Base-by-base conservation (phyloP, 441 rosid genomes). In the Dalechampia spathulata region DNA sequence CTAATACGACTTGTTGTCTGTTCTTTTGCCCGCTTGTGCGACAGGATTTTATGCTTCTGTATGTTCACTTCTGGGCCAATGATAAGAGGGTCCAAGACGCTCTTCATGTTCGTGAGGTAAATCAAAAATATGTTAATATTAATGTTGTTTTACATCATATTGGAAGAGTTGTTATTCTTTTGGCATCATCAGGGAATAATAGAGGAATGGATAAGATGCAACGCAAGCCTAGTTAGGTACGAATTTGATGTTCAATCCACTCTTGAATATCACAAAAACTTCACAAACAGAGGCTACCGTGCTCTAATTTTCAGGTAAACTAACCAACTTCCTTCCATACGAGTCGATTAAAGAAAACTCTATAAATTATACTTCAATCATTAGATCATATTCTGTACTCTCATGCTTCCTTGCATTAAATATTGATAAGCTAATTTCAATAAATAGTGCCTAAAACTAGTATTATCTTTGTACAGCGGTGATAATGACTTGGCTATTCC, bases 401-500 rank as follows among this genome's bases (percentile, higher is more conserved):
- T n/a, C n/a, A n/a, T n/a, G n/a, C n/a, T n/a, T n/a, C n/a, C n/a
- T n/a, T n/a, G n/a, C n/a, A n/a, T n/a, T n/a, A n/a, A n/a, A n/a
- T n/a, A n/a, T n/a, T n/a, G n/a, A n/a, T n/a, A n/a, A n/a, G n/a
- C n/a, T n/a, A n/a, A n/a, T 30, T 30, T 30, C 8, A 3, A 3
- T 30, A 8, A 30, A 30, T 30, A 30, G 8, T 30, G 34, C 34
- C 14, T 52, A 10, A 14, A 52, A 3, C 46, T 26, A n/a, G 26
- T 39, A 6, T n/a, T 27, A 6, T 27, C 1, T 7, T 6, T 10
- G 9, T 51, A 42, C 72, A 78, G 77, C 19, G 82, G 82, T 0
- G 82, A 78, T 36, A 66, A 65, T 7, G 83, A 78, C 65, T 44
- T 72, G 45, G 67, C 58, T n/a, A 45, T 72, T 57, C 73, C 83